Evolutionary conservation across 2,329 filamentous ascomycete genomes (phyloP), one percentile per base, ranked within the genome.

Genomic region (Aspergillus tubingensis): DNA sequence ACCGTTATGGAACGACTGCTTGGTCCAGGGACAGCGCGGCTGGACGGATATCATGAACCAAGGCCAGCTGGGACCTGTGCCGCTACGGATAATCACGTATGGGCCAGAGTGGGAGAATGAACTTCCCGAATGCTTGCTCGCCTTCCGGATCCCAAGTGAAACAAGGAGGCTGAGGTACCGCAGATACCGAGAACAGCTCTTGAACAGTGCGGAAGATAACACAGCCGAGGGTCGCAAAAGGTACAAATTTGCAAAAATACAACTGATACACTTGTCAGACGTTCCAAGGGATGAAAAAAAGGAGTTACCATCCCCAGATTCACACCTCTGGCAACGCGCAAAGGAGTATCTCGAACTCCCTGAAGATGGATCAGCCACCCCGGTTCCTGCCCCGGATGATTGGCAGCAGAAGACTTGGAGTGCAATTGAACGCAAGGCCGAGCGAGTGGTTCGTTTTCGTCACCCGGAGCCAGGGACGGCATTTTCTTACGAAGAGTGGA

Each of bases 401-500:
- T 54, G 52, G 52, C 8, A 8, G 17, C 8, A 41, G 15, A 19
- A 19, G 17, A 19, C 17, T 19, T 19, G 17, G 17, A 19, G 17
- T 19, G 17, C 17, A 19, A 19, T 19, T 19, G 17, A 19, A 19
- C 17, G 17, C 17, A 19, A 19, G 17, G 17, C 17, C 17, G 17
- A 19, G 17, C 17, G 17, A 19, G 17, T 19, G 17, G 17, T 19
- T 19, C 17, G 17, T 19, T 19, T 19, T 19, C 17, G 17, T 19
- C 17, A 19, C 21, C 52, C 52, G 11, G 52, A 54, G 52, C 52
- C 52, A 13, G 52, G 52, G 4, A 54, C n/a, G 0, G 52, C 38
- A 2, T 54, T 54, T 32, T 54, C 52, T 10, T 54, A 44, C 2
- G 10, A 54, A n/a, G n/a, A 54, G 8, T 43, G 52, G 52, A 54